Evolutionary conservation across 2,329 filamentous ascomycete genomes (phyloP).

Genomic region (Aureobasidium musti): DNA sequence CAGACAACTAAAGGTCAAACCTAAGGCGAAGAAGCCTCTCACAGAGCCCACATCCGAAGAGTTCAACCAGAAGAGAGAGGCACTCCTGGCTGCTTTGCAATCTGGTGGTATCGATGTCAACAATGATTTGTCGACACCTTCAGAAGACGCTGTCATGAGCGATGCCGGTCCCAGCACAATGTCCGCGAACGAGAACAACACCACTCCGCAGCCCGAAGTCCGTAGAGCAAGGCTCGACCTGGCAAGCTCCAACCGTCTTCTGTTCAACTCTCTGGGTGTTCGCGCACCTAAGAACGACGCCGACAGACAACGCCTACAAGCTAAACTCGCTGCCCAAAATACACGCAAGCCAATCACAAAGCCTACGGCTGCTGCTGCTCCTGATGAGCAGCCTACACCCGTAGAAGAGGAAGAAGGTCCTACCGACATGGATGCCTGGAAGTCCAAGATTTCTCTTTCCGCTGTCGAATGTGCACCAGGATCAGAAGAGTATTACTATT

Average conservation of each 20-base stretch:
- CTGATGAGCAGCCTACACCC: slow-evolving; percentile 38
- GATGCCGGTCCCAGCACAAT: not conserved
- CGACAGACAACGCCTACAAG: slow-evolving; percentile 65
- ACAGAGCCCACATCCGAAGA: slow-evolving; percentile 43
- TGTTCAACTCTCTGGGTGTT: slow-evolving; percentile 72
- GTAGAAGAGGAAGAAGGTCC: slow-evolving; percentile 36
- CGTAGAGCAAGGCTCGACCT: slow-evolving; percentile 56
- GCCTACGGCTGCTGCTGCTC: slow-evolving; percentile 29
- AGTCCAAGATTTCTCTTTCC: slow-evolving; percentile 68
- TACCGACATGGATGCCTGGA: slow-evolving; percentile 67
- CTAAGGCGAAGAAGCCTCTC: slow-evolving; percentile 10
- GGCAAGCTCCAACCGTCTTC: slow-evolving; percentile 64
- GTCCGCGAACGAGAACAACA: not conserved
- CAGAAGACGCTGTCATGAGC: slow-evolving; percentile 10
- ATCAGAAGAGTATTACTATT: slow-evolving; percentile 62
- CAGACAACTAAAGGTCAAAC: slow-evolving; percentile 29
- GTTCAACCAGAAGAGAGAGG: slow-evolving; percentile 55
- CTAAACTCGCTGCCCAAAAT: slow-evolving; percentile 48
- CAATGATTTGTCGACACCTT: slow-evolving; percentile 12
- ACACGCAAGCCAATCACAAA: slow-evolving; percentile 25
- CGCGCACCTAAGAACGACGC: slow-evolving; percentile 67
- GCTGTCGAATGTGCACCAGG: slow-evolving; percentile 80
- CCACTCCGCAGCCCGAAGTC: slow-evolving; percentile 29
- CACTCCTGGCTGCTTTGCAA: slow-evolving; percentile 55
- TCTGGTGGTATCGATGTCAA: slow-evolving; percentile 55